These are phyloP conservation scores for Leccinum arenicola DNA, from an alignment of 768 basidiomycete species.

Conservation along the genomic window DNA sequence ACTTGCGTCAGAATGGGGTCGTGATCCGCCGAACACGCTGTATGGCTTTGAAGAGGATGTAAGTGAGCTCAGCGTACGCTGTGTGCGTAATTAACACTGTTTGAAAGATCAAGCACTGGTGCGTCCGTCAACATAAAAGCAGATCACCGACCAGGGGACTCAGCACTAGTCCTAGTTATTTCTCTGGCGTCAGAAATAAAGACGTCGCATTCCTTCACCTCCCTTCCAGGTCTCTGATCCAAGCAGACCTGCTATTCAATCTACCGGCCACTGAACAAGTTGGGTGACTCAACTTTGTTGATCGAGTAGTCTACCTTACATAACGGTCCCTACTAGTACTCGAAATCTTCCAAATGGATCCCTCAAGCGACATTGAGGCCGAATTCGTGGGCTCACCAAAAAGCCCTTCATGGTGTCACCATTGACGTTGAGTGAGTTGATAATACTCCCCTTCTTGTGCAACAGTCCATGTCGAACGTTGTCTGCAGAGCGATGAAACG, in stretches of 20 bases:
- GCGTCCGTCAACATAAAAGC: not conserved
- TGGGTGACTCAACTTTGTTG: not conserved
- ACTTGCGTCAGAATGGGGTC: conserved; percentile 49
- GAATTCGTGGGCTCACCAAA: conserved; percentile 30
- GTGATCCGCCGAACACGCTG: conserved; percentile 56
- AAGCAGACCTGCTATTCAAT: conserved; percentile 84
- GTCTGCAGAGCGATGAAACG: conserved; percentile 50
- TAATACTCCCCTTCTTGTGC: not conserved
- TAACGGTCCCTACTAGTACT: conserved; percentile 33
- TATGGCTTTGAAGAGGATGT: conserved; percentile 82
- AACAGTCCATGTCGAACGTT: not conserved
- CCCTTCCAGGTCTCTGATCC: conserved; percentile 65
- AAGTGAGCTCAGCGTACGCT: conserved; percentile 5
- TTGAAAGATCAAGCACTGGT: conserved; percentile 53
- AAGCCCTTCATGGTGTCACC: conserved; percentile 16
- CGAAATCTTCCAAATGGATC: conserved; percentile 34
- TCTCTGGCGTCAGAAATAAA: conserved; percentile 68
- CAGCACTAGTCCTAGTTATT: conserved; percentile 45
- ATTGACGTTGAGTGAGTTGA: conserved; percentile 29
- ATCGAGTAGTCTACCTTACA: not conserved
- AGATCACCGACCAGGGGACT: not conserved
- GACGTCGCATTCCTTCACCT: conserved; percentile 83
- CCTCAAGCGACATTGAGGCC: conserved; percentile 28
- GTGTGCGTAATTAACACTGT: not conserved
- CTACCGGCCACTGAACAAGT: conserved; percentile 78